Conservation (phyloP, 495 filamentous ascomycete species). For the Penicillium ucsense region DNA sequence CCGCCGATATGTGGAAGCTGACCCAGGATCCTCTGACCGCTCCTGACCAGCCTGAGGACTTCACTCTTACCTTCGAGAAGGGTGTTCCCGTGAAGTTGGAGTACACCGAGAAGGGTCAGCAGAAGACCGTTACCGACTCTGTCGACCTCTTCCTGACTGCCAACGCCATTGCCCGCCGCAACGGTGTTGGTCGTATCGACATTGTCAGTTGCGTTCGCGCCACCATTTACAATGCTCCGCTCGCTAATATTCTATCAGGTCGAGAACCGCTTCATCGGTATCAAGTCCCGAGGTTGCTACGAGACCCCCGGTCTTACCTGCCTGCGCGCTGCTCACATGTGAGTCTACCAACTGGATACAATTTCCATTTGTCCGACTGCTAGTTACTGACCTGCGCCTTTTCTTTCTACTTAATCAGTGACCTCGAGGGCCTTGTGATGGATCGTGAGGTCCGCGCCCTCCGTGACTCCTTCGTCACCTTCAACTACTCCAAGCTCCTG, state of each 20-base stretch:
- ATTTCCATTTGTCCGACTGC: not conserved
- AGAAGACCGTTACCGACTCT: slow-evolving; percentile 59
- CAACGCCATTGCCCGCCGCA: slow-evolving; percentile 65
- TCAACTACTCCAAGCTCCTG: slow-evolving; percentile 62
- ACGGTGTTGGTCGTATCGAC: slow-evolving; percentile 83
- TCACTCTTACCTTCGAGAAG: slow-evolving; percentile 75
- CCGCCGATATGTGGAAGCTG: slow-evolving; percentile 75
- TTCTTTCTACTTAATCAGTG: slow-evolving; percentile 21
- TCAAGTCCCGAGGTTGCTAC: slow-evolving; percentile 89
- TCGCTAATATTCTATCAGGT: slow-evolving; percentile 12
- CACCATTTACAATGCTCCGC: not conserved
- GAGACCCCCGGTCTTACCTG: slow-evolving; percentile 68
- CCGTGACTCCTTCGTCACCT: slow-evolving; percentile 69
- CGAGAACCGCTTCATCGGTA: slow-evolving; percentile 78
- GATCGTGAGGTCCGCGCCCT: slow-evolving; percentile 77
- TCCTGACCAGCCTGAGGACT: slow-evolving; percentile 64
- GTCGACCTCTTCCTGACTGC: slow-evolving; percentile 71
- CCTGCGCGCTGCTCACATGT: slow-evolving; percentile 64
- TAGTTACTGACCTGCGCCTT: too few relatives aligned
- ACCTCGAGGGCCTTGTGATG: slow-evolving; percentile 76
- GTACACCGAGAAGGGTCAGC: slow-evolving; percentile 33
- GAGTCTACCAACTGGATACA: slow-evolving; percentile 2
- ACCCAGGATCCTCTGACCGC: slow-evolving; percentile 69
- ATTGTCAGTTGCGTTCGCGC: slow-evolving; percentile 45
- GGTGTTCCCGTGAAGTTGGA: slow-evolving; percentile 72